Base-by-base conservation (phyloP, 192 early-diverging fungal genomes). In the Phlyctochytrium planicorne region DNA sequence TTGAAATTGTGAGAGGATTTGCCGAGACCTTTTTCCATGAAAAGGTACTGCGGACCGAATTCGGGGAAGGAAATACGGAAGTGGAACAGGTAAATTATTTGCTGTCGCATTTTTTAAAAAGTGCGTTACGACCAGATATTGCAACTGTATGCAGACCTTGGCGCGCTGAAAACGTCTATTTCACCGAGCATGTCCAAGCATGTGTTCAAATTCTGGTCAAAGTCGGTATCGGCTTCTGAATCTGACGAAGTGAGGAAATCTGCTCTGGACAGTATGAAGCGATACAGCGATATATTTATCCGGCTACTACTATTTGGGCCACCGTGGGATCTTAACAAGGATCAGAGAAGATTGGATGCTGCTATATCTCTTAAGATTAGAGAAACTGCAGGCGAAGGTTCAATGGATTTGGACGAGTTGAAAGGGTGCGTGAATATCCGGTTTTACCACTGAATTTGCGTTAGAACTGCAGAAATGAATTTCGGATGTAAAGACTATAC, bases 281-380 rank as follows among this genome's bases (percentile, higher is more conserved):
- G n/a, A 1, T 81, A 78, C 36, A 37, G 34, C 17, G 30, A 52
- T 6, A 65, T 78, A 50, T 70, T 85, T 0, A 52, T 71, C 1
- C 50, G 53, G 10, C 34, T 85, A 1, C 53, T 82, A 2, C 33
- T 75, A 2, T 85, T 75, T 67, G 84, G 84, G 0, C 84, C 84
- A 20, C n/a, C 73, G 17, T 53, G 82, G 50, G 82, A 84, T 27
- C 52, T 32, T 14, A 53, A 67, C 53, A 68, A 80, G 30, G 80
- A 84, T 16, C 78, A 80, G 34, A 76, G 82, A 57, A 77, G 79
- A 36, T 31, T 82, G n/a, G 84, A 85, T 40, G 75, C 77, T 0
- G 72, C 71, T 24, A 67, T 85, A 32, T 59, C 73, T 17, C 57
- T 70, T 1, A 83, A 77, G 57, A 20, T 57, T 82, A 16, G 65